A percentile compares a stretch with the other conserved stretches of the same genome.
These are phyloP conservation scores for Fusarium vanettenii DNA, from an alignment of 2,329 filamentous ascomycete species.

Conservation along the genomic window DNA sequence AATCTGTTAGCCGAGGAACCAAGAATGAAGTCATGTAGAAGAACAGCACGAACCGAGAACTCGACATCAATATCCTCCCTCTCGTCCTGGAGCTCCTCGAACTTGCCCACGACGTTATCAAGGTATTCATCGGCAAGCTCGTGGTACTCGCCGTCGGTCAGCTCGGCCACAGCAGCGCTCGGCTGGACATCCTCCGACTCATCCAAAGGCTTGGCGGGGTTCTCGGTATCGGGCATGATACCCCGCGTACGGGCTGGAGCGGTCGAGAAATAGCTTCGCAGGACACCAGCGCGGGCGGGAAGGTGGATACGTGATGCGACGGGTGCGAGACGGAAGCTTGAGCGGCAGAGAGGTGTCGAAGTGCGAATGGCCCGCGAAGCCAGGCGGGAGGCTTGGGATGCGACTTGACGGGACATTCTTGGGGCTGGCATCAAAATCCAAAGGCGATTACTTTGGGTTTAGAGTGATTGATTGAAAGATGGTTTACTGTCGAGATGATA, in stretches of 20 bases:
- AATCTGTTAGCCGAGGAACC: constrained; percentile 22
- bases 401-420: constrained; percentile 48
- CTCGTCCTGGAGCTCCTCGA: constrained; percentile 82
- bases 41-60: constrained; percentile 74
- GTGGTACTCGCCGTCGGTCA: constrained; percentile 80
- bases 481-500: neutral
- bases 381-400: constrained; percentile 53
- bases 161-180: constrained; percentile 65
- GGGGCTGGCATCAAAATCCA: neutral
- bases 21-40: neutral
- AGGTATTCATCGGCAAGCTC: constrained; percentile 82
- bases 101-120: constrained; percentile 62
- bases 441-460: neutral
- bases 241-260: constrained; percentile 54
- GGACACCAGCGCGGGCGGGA: constrained; percentile 18
- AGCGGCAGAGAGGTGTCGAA: constrained; percentile 34
- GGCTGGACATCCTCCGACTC: constrained; percentile 49
- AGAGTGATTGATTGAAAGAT: neutral
- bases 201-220: constrained; percentile 61
- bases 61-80: constrained; percentile 86
- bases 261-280: constrained; percentile 47
- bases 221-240: constrained; percentile 69
- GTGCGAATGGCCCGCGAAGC: constrained; percentile 49
- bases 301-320: constrained; percentile 3
- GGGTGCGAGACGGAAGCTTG: constrained; percentile 34